Conservation (phyloP, 768 basidiomycete species). For the Nidularia sp. region DNA sequence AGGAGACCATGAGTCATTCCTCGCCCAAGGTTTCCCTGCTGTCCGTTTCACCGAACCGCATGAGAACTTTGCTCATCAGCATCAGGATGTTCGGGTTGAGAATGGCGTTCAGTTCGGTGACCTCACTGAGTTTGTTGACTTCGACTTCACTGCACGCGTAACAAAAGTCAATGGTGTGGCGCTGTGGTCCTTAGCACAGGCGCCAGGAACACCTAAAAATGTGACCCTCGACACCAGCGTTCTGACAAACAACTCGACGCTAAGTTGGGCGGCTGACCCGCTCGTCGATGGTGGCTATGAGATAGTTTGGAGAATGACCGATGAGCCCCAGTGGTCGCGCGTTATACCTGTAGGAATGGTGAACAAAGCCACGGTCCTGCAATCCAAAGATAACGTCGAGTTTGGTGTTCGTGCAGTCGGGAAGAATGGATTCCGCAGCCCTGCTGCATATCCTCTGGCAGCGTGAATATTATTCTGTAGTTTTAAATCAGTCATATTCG, state of each 20-base stretch:
- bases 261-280: slow-evolving; percentile 39
- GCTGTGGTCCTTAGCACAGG: slow-evolving; percentile 52
- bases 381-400: slow-evolving; percentile 50
- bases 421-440: slow-evolving; percentile 47
- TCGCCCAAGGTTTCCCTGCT: slow-evolving; percentile 44
- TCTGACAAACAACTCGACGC: slow-evolving; percentile 51
- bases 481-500: background rate
- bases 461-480: slow-evolving; percentile 3
- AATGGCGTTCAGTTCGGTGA: slow-evolving; percentile 55
- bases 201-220: slow-evolving; percentile 49
- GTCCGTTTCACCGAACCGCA: slow-evolving; percentile 54
- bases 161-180: slow-evolving; percentile 48
- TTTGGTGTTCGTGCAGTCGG: slow-evolving; percentile 48
- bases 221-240: slow-evolving; percentile 41
- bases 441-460: slow-evolving; percentile 37
- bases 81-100: slow-evolving; percentile 48
- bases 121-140: slow-evolving; percentile 48
- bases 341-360: slow-evolving; percentile 45
- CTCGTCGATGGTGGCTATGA: slow-evolving; percentile 38
- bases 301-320: slow-evolving; percentile 46
- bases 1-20: slow-evolving; percentile 52
- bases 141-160: slow-evolving; percentile 46
- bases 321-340: slow-evolving; percentile 43
- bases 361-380: slow-evolving; percentile 30
- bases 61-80: slow-evolving; percentile 56